Percentiles rank a stretch among this genome's conserved stretches.
Evolutionary conservation across 352 stramenopile species (phyloP).

Genomic region (Globisporangium mamillatum): DNA sequence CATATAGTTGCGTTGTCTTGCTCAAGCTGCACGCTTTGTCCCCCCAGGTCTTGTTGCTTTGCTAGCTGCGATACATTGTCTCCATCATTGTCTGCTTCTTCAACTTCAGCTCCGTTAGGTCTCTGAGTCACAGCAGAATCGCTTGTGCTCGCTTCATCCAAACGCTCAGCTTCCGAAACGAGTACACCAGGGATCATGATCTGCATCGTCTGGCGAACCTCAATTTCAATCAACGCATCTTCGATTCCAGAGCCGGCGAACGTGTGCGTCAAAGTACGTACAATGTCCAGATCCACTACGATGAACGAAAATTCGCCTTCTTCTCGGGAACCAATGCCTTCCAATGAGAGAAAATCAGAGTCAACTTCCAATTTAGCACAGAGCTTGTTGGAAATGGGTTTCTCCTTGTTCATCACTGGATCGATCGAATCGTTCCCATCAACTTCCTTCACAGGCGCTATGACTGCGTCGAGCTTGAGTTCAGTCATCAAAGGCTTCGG

Average conservation of each 20-base stretch:
- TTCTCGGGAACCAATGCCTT: no score
- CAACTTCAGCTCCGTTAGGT: background rate
- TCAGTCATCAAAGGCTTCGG: no score
- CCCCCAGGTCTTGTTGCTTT: background rate
- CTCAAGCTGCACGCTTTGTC: constrained; percentile 1
- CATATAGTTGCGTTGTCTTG: background rate
- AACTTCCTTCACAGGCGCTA: no score
- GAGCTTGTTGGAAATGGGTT: no score
- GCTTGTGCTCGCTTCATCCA: background rate
- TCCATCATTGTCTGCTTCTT: no score
- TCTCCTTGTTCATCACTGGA: no score
- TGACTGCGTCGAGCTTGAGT: no score
- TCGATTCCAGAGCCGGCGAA: constrained; percentile 3
- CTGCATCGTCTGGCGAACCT: constrained; percentile 16
- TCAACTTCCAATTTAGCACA: no score
- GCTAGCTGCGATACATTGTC: background rate
- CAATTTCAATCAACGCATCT: constrained; percentile 16
- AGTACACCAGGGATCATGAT: constrained; percentile 9
- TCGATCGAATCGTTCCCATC: no score
- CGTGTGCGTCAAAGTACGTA: constrained; percentile 8
- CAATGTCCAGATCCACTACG: constrained; percentile 10
- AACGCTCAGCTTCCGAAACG: background rate
- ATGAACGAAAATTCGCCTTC: background rate
- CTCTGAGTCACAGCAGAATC: background rate
- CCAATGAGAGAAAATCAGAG: no score